Base-by-base conservation (phyloP, 2,329 filamentous ascomycete genomes). In the Chrysoporthe austroafricana region DNA sequence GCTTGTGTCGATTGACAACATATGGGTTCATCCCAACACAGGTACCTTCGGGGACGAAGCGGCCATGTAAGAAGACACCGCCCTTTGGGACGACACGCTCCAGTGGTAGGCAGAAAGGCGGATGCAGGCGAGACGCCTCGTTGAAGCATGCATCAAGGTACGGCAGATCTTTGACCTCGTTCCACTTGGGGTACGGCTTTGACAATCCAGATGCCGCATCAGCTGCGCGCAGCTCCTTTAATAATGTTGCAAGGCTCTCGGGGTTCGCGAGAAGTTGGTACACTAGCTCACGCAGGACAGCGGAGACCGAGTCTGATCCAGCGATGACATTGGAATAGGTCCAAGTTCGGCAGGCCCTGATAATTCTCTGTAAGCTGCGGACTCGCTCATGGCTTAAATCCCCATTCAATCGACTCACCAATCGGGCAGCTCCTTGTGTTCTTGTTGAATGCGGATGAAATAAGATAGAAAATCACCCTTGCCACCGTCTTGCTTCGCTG, bases 1-100 rank as follows among this genome's bases (percentile, higher is more conserved):
- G 81, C 3, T 80, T 79, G 9, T 85, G 79, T 0, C 85, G 82
- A 71, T 90, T 87, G n/a, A 91, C 77, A 0, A 88, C 85, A 83
- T 85, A 89, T 0, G 87, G 81, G 69, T 84, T 88, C 46, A 54
- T 56, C 7, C 64, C 64, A 1, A 66, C 58, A 5, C 60, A 34
- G 13, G 75, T 84, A 87, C 8, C 86, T 87, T 2, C 89, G 82
- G 66, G 87, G 85, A 1, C 85, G 85, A 67, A 69, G 2, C 86
- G 86, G 2, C 82, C 86, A 0, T 84, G 84, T 4, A 90, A 64
- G 54, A 68, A 72, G n/a, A 73, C 60, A 0, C 75, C 75, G 4
- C 67, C 71, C 2, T 62, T 34, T 0, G 74, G 71, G 2, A 73
- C 71, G n/a, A 73, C 67, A 60, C 74, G 69, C 13, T 71, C 69